phyloP scores from a whole-genome alignment of 2,329 filamentous ascomycete species.

The Paraconiothyrium brasiliense region DNA sequence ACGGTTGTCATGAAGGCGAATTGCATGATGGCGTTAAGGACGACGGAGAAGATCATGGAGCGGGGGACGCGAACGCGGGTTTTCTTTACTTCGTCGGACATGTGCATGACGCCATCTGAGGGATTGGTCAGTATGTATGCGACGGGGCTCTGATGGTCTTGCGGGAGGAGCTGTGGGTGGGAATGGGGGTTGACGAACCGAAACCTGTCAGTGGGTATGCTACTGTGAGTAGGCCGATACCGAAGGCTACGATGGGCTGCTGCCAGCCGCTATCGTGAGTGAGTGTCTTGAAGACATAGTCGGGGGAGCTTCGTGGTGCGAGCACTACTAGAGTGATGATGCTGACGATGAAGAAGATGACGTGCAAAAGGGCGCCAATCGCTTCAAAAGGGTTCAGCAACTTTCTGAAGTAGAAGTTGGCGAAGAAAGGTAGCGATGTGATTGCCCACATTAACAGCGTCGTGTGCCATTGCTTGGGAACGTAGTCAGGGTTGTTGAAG shows the following conservation, averaged over 20 bases:
- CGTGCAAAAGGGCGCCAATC: slow-evolving; percentile 56
- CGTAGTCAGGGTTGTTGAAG: slow-evolving; percentile 13
- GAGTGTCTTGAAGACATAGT: slow-evolving; percentile 58
- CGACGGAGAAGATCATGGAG: slow-evolving; percentile 56
- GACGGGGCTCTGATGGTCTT: not conserved
- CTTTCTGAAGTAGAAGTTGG: slow-evolving; percentile 56
- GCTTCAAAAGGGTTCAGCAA: slow-evolving; percentile 58
- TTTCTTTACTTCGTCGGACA: slow-evolving; percentile 39
- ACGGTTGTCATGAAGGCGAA: slow-evolving; percentile 56
- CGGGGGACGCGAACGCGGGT: slow-evolving; percentile 33
- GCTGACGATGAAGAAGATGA: slow-evolving; percentile 60
- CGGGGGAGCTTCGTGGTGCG: slow-evolving; percentile 48
- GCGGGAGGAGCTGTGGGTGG: not conserved
- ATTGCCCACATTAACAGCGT: slow-evolving; percentile 59
- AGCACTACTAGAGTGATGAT: slow-evolving; percentile 56
- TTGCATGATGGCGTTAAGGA: slow-evolving; percentile 53
- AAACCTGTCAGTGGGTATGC: slow-evolving; percentile 35
- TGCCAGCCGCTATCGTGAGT: slow-evolving; percentile 55
- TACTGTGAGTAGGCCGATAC: slow-evolving; percentile 50
- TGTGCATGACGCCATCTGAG: slow-evolving; percentile 59
- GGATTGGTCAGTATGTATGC: not conserved
- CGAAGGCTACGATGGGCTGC: slow-evolving; percentile 53
- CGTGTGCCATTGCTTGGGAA: slow-evolving; percentile 52
- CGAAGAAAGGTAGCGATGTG: slow-evolving; percentile 45
- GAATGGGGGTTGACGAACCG: not conserved